Conservation (phyloP, 371 early-diverging fungal genomes). For the Actinomortierella ambigua region DNA sequence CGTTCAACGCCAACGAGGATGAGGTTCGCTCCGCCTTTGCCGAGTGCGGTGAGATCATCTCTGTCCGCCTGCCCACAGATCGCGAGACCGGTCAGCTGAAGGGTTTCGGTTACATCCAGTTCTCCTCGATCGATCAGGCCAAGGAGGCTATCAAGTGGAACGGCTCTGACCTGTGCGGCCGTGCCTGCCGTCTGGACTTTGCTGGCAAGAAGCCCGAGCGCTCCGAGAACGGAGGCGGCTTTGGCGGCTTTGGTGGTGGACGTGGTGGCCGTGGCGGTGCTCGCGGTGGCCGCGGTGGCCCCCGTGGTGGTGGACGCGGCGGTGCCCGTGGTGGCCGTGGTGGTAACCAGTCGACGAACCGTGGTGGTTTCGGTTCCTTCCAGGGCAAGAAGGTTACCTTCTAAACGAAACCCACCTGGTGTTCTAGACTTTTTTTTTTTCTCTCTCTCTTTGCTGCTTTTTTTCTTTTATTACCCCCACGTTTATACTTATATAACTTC, state of each 20-base stretch:
- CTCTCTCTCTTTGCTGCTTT: background rate
- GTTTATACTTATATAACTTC: slow-evolving; percentile 6
- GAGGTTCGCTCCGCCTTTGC: slow-evolving; percentile 86
- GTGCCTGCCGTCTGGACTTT: slow-evolving; percentile 69
- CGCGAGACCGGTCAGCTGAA: slow-evolving; percentile 67
- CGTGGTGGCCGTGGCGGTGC: slow-evolving; percentile 55
- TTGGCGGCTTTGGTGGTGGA: slow-evolving; percentile 47
- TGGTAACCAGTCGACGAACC: slow-evolving; percentile 39
- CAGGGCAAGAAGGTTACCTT: slow-evolving; percentile 48
- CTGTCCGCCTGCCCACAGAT: slow-evolving; percentile 70
- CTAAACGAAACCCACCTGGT: slow-evolving; percentile 11
- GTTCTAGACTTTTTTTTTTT: background rate
- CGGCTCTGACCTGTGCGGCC: slow-evolving; percentile 70
- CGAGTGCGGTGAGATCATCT: slow-evolving; percentile 83
- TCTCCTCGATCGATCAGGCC: slow-evolving; percentile 63
- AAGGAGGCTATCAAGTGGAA: slow-evolving; percentile 71
- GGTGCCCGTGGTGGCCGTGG: slow-evolving; percentile 52
- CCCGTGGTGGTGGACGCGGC: slow-evolving; percentile 53
- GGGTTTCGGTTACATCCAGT: slow-evolving; percentile 81
- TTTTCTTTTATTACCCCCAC: slow-evolving; percentile 4
- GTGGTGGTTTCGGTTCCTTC: slow-evolving; percentile 48
- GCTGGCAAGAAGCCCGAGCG: slow-evolving; percentile 57
- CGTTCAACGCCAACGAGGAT: slow-evolving; percentile 90
- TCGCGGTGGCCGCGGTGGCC: slow-evolving; percentile 52
- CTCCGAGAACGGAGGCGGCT: slow-evolving; percentile 53